Evolutionary conservation across 495 filamentous ascomycete genomes (phyloP), one percentile per base, ranked within the genome.

Genomic region (Penicillium egyptiacum): DNA sequence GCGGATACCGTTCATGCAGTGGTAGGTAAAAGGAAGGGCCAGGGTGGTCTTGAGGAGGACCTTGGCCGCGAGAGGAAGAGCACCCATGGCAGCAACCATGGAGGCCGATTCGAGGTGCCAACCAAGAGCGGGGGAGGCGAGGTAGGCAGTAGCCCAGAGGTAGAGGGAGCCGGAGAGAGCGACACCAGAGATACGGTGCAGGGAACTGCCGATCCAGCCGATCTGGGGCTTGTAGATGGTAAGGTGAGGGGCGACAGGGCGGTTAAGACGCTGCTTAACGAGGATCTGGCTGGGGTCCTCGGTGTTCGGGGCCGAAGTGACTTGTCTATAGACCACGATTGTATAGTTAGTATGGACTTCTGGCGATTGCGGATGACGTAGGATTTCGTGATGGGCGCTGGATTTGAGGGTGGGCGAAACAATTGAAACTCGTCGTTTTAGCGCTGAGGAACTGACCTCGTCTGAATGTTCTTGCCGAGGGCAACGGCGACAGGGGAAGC

Each of bases 161-260:
- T 99, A 99, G 52, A 96, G 79, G 25, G 77, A 75, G 54, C 88
- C 88, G 64, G 85, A 87, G 62, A 97, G 77, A 55, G 78, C 66
- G 58, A 79, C 62, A 57, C 91, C 94, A 16, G 90, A 92, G 77
- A 98, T 81, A 64, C 94, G 90, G 80, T 90, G 86, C 72, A 89
- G 76, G 51, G 67, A 75, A 53, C 86, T 90, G 42, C 78, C 73
- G 69, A 88, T 86, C 88, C 88, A 96, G 53, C 92, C 92, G 67
- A 98, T 87, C 75, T 90, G 88, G 58, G 88, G 87, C 62, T 84
- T 80, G 83, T 98, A 99, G 83, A 96, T 92, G 57, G 73, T 65
- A 51, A 99, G 85, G 70, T 99, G 93, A 42, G 94, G 94, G 37
- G 91, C 79, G 57, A 95, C 81, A 62, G 94, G 94, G 46, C 94